Conservation (phyloP, 23 red algal genomes). For the Gracilaria vermiculophylla region DNA sequence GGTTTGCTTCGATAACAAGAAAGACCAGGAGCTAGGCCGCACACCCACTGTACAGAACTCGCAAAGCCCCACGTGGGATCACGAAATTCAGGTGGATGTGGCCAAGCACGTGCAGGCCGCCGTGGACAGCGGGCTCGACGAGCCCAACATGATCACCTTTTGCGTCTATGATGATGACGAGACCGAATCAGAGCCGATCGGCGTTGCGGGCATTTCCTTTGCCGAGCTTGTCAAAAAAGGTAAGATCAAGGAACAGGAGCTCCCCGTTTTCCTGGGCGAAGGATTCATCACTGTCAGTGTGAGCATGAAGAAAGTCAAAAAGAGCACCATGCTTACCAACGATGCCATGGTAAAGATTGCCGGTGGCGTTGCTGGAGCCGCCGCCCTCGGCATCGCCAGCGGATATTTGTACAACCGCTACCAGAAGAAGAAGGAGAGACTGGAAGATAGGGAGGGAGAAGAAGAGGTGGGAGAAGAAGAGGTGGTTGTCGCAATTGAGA, state of each 20-base stretch:
- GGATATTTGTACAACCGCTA: slow-evolving; percentile 31
- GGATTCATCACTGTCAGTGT: slow-evolving; percentile 10
- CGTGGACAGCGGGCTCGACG: slow-evolving; percentile 3
- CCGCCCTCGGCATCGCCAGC: not conserved
- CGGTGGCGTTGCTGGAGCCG: slow-evolving; percentile 28
- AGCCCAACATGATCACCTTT: slow-evolving; percentile 52
- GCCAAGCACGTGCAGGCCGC: slow-evolving; percentile 24
- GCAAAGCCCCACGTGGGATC: slow-evolving; percentile 19
- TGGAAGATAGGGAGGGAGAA: not conserved
- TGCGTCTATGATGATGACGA: slow-evolving; percentile 45
- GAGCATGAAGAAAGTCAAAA: slow-evolving; percentile 39
- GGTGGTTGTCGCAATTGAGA: not conserved
- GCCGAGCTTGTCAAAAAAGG: slow-evolving; percentile 37
- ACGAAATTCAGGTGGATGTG: slow-evolving; percentile 32
- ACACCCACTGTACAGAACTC: slow-evolving; percentile 9
- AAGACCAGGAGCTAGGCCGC: slow-evolving; percentile 36
- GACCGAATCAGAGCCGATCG: slow-evolving; percentile 5
- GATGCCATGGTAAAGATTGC: slow-evolving; percentile 24
- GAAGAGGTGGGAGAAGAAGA: not conserved
- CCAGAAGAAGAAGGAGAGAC: slow-evolving; percentile 44
- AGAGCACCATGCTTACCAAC: slow-evolving; percentile 32
- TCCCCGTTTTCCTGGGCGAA: slow-evolving; percentile 22
- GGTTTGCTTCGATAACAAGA: slow-evolving; percentile 39
- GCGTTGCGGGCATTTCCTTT: slow-evolving; percentile 21
- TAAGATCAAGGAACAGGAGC: slow-evolving; percentile 29